A percentile compares a stretch with the other conserved stretches of the same genome.
phyloP scores from a whole-genome alignment of 345 rosid species.

The Eucalyptus virginea region DNA sequence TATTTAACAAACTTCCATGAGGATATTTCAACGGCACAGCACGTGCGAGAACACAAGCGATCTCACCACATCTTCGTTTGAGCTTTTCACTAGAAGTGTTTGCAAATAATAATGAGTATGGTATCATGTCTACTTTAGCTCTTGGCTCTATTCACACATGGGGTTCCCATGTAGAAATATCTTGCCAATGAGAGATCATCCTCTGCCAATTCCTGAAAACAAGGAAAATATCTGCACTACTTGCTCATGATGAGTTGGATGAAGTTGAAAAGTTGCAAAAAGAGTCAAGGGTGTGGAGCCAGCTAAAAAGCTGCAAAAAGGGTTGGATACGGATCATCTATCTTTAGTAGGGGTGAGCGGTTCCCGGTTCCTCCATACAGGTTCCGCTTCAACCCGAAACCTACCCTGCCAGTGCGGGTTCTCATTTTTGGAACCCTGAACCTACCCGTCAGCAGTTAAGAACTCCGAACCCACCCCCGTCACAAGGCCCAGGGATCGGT shows the following conservation, averaged over 20 bases:
- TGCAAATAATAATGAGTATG: neutral
- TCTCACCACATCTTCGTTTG: neutral
- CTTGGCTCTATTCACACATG: neutral
- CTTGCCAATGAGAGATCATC: neutral
- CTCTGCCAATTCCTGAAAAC: neutral
- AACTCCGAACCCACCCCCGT: too few relatives aligned
- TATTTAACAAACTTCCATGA: neutral
- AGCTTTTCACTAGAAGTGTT: neutral
- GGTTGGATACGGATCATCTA: neutral
- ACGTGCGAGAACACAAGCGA: neutral
- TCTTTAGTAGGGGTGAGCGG: too few relatives aligned
- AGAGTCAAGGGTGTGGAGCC: too few relatives aligned
- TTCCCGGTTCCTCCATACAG: too few relatives aligned
- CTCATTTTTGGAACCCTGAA: too few relatives aligned
- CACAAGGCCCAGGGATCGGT: too few relatives aligned
- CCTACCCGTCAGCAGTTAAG: too few relatives aligned
- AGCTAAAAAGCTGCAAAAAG: too few relatives aligned
- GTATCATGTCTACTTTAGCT: neutral
- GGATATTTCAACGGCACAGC: neutral
- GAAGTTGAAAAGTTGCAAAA: neutral
- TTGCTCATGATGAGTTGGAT: neutral
- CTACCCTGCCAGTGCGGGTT: too few relatives aligned
- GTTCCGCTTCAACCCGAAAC: too few relatives aligned
- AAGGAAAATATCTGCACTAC: neutral
- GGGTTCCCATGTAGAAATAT: neutral